phyloP scores from a whole-genome alignment of 2,329 filamentous ascomycete species.

The Xylogone sp. region DNA sequence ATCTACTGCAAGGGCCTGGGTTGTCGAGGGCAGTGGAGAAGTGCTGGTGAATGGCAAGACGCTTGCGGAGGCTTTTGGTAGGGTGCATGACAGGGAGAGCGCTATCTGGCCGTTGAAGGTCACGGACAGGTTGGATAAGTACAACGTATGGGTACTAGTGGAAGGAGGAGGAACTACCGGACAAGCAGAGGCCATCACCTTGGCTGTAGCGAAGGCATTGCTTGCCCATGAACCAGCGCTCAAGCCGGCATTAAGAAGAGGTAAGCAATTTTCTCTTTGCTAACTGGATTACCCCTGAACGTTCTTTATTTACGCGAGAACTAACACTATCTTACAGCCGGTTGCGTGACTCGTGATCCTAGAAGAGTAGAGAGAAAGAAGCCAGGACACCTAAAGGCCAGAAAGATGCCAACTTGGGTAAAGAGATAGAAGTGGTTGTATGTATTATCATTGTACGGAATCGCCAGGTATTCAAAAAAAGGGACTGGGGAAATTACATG shows the following conservation, averaged over 20 bases:
- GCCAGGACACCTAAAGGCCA: constrained; percentile 89
- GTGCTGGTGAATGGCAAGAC: constrained; percentile 85
- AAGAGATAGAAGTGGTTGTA: constrained; percentile 49
- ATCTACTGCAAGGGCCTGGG: constrained; percentile 76
- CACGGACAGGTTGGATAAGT: constrained; percentile 84
- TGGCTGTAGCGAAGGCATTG: constrained; percentile 85
- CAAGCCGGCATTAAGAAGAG: constrained; percentile 82
- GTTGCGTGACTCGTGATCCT: constrained; percentile 85
- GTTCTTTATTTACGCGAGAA: no score
- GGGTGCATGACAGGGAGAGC: constrained; percentile 91
- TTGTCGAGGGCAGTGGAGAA: constrained; percentile 92
- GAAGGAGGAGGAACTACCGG: constrained; percentile 88
- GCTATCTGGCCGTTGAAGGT: constrained; percentile 86
- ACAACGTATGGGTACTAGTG: constrained; percentile 89
- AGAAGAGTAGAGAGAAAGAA: constrained; percentile 98
- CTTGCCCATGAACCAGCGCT: constrained; percentile 87
- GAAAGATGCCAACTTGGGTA: constrained; percentile 98
- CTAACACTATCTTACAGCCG: constrained; percentile 57
- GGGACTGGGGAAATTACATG: constrained; percentile 1
- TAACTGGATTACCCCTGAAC: neutral
- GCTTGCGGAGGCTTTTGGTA: constrained; percentile 76
- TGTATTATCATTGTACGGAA: constrained; percentile 26
- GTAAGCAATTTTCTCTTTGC: constrained; percentile 51
- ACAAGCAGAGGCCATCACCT: constrained; percentile 89
- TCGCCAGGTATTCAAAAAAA: constrained; percentile 4